Base-by-base conservation (phyloP, 2,329 filamentous ascomycete species). In the Fusarium protoensiforme region DNA sequence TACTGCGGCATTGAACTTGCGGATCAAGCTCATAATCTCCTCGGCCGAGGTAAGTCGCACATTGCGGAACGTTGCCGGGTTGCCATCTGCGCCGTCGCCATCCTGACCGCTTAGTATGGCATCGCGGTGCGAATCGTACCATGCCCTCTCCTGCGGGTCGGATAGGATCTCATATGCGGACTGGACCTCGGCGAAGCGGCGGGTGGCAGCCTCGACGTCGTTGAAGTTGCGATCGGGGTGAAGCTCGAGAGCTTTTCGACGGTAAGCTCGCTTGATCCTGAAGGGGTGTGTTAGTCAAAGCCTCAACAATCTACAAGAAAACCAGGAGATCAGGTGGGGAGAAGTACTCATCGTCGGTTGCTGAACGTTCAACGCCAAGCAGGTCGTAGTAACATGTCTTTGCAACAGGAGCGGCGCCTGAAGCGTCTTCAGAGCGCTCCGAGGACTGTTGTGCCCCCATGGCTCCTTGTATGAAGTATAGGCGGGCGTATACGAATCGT, bases 121-220 rank as follows among this genome's bases (percentile, higher is more conserved):
- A 75, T 95, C 92, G 69, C 94, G 92, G 80, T 99, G 96, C 4
- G 95, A 95, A 83, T 99, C 96, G 84, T 99, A 99, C 96, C 96
- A 99, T 35, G 95, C 93, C 76, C 96, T 91, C 82, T 99, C 96
- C 81, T 99, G 96, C 13, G 95, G 92, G 81, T 99, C 96, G 2
- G 95, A 97, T 1, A 99, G 89, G n/a, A 99, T 91, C 81, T 98
- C 94, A 81, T 99, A 97, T 54, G 96, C 96, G 38, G 95, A 89
- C 81, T 98, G 96, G 31, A 98, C 88, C 80, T 98, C 95, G 58
- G 96, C 95, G 80, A 99, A 99, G 61, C 92, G 91, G 74, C 87
- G 89, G 2, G 96, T 99, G 3, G 96, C 92, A 72, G 91, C 89
- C 78, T 97, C 94, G 69, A 93, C 92, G 79, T 98, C 92, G 77